Evolutionary conservation across 352 stramenopile genomes (phyloP).

Genomic region (Globisporangium lucens): DNA sequence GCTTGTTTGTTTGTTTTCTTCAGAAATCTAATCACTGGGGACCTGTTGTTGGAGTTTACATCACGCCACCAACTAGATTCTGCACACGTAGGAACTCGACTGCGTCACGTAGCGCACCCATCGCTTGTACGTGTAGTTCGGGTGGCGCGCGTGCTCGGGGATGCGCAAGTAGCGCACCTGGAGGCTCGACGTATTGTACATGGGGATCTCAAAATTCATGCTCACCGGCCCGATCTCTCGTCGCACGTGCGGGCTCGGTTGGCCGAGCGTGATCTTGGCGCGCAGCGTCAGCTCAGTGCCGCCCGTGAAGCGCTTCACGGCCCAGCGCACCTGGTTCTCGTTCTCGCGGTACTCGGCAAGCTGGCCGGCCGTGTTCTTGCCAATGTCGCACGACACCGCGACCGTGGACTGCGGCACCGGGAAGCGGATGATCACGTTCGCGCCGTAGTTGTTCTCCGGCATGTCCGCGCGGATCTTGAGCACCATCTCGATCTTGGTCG

Average conservation of each 20-base stretch:
- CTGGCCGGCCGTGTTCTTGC: conserved; percentile 73
- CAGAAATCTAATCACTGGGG: conserved; percentile 1
- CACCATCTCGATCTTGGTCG: conserved; percentile 93
- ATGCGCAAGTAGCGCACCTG: conserved; percentile 98
- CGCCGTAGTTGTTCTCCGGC: conserved; percentile 93
- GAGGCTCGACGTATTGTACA: conserved; percentile 99
- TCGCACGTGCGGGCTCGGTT: conserved; percentile 71
- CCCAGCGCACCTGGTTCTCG: conserved; percentile 95
- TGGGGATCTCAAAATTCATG: conserved; percentile 99
- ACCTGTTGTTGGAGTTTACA: background rate
- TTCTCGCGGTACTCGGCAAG: conserved; percentile 94
- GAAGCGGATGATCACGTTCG: conserved; percentile 95
- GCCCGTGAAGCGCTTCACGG: conserved; percentile 96
- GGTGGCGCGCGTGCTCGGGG: conserved; percentile 91
- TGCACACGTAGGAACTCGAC: conserved; percentile 97
- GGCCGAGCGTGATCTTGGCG: conserved; percentile 88
- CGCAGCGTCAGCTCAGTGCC: conserved; percentile 94
- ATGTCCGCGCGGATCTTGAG: conserved; percentile 93
- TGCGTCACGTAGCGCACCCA: conserved; percentile 99
- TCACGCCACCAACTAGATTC: conserved; percentile 71
- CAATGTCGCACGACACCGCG: conserved; percentile 76
- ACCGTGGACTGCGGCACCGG: conserved; percentile 89
- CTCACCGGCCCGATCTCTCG: conserved; percentile 97
- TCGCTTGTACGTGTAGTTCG: conserved; percentile 97
- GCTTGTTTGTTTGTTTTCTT: conserved; percentile 2